Base-by-base conservation (phyloP, 1,284 basidiomycete species). In the Irpex sp. region DNA sequence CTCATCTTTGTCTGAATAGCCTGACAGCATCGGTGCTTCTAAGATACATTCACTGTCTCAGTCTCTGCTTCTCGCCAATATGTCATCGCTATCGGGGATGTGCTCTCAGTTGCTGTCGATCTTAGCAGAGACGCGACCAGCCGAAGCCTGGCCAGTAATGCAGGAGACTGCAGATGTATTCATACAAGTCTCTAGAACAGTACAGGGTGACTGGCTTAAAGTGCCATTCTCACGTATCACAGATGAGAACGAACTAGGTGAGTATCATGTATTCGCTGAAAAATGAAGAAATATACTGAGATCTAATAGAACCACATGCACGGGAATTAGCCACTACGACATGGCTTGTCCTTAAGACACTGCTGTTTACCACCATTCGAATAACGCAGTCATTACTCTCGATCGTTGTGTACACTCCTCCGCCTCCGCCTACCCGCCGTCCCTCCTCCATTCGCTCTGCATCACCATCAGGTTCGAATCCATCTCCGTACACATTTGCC, bases 321-420 rank as follows among this genome's bases (percentile, higher is more conserved):
- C 79, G 78, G 40, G 76, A 80, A n/a, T 63, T 84, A 9, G 73
- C 78, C 1, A 78, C 78, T 26, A 73, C 78, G 7, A 77, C 86
- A 8, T 92, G 89, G 90, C 77, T 76, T 4, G 78, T 82, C 26
- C 78, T 92, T 68, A 92, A 92, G 73, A 90, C 86, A 0, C 70
- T 89, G 0, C 76, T 92, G 8, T 92, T 92, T 72, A 82, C 83
- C 21, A 83, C 75, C 2, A 78, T 92, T 58, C 89, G 91, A 87
- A 73, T 92, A 31, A 75, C 84, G 2, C 86, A 91, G 67, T 79
- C 85, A 3, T 75, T 84, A n/a, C 79, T 92, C 19, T 81, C 81
- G 2, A 74, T 82, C 34, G 40, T 64, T n/a, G 56, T 61, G 47
- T 59, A 57, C 38, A 37, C 57, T 38, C 44, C 63, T 11, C 60